These are phyloP conservation scores for Coemansia sp. DNA, from an alignment of 192 early-diverging fungal genomes.

Conservation along the genomic window DNA sequence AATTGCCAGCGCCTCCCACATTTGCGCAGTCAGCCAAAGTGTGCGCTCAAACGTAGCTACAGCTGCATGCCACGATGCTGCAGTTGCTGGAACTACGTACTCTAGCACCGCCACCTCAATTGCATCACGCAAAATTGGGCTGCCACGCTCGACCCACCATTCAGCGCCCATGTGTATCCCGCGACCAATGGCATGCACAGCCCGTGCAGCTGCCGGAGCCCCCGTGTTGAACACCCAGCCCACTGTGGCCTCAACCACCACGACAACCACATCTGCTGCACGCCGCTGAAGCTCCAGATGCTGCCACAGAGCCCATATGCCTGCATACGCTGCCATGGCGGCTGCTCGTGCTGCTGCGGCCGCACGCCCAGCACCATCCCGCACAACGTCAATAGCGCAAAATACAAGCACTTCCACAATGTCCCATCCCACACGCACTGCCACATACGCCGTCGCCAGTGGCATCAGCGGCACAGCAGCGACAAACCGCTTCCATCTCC, in stretches of 20 bases:
- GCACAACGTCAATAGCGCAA: slow-evolving; percentile 28
- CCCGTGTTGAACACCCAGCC: slow-evolving; percentile 30
- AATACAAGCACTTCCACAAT: slow-evolving; percentile 47
- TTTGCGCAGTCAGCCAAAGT: slow-evolving; percentile 23
- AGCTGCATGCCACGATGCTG: background rate
- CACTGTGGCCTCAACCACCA: slow-evolving; percentile 26
- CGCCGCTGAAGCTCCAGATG: slow-evolving; percentile 21
- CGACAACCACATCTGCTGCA: slow-evolving; percentile 11
- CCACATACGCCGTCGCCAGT: slow-evolving; percentile 41
- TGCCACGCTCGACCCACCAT: slow-evolving; percentile 40
- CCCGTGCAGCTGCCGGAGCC: slow-evolving; percentile 18
- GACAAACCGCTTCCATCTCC: slow-evolving; percentile 39
- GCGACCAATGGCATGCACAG: background rate
- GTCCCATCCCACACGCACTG: slow-evolving; percentile 35
- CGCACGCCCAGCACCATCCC: background rate
- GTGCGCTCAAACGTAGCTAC: background rate
- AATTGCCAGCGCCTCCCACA: slow-evolving; percentile 13
- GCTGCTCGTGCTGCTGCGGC: background rate
- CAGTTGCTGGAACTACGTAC: slow-evolving; percentile 11
- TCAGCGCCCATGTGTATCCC: background rate
- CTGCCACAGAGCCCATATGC: background rate
- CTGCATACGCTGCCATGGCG: background rate
- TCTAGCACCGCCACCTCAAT: slow-evolving; percentile 24
- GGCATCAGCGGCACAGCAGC: slow-evolving; percentile 45
- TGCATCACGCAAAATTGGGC: slow-evolving; percentile 18